Evolutionary conservation across 2,329 filamentous ascomycete genomes (phyloP).

Genomic region (Penicillium verrucosum): DNA sequence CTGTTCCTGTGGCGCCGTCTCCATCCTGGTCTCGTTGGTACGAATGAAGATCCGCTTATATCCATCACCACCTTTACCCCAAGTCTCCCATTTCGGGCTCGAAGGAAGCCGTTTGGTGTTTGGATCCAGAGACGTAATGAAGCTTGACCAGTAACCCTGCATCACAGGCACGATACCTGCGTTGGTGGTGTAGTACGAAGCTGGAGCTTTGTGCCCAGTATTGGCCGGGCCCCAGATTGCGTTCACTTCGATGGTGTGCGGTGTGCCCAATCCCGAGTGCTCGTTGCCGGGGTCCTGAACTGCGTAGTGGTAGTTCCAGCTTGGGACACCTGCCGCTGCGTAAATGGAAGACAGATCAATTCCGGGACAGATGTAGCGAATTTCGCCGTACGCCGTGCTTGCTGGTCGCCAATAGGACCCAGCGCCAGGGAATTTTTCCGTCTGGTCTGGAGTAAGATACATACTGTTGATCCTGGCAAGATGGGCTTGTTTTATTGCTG

Average conservation of each 20-base stretch:
- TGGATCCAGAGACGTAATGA: slow-evolving; percentile 64
- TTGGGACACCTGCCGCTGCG: slow-evolving; percentile 32
- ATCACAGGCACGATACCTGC: slow-evolving; percentile 57
- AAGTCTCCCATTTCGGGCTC: slow-evolving; percentile 53
- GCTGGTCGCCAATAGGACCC: slow-evolving; percentile 59
- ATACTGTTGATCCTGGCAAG: slow-evolving; percentile 52
- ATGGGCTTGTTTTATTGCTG: slow-evolving; percentile 51
- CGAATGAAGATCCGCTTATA: slow-evolving; percentile 44
- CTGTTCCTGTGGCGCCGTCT: slow-evolving; percentile 42
- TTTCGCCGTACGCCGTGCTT: slow-evolving; percentile 60
- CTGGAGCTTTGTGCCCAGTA: slow-evolving; percentile 48
- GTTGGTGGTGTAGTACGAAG: slow-evolving; percentile 58
- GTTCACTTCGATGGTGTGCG: slow-evolving; percentile 64
- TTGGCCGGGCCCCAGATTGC: slow-evolving; percentile 66
- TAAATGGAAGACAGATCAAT: slow-evolving; percentile 52
- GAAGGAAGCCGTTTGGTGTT: slow-evolving; percentile 53
- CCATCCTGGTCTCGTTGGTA: slow-evolving; percentile 48
- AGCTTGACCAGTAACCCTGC: slow-evolving; percentile 72
- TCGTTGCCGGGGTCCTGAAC: slow-evolving; percentile 59
- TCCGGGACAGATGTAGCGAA: slow-evolving; percentile 63
- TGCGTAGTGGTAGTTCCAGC: slow-evolving; percentile 69
- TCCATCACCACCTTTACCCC: slow-evolving; percentile 27
- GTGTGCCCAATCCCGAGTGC: slow-evolving; percentile 58
- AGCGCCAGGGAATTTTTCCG: slow-evolving; percentile 45
- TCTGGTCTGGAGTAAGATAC: slow-evolving; percentile 53